Conservation (phyloP, 2,329 filamentous ascomycete species). For the Corinectria fuckeliana region DNA sequence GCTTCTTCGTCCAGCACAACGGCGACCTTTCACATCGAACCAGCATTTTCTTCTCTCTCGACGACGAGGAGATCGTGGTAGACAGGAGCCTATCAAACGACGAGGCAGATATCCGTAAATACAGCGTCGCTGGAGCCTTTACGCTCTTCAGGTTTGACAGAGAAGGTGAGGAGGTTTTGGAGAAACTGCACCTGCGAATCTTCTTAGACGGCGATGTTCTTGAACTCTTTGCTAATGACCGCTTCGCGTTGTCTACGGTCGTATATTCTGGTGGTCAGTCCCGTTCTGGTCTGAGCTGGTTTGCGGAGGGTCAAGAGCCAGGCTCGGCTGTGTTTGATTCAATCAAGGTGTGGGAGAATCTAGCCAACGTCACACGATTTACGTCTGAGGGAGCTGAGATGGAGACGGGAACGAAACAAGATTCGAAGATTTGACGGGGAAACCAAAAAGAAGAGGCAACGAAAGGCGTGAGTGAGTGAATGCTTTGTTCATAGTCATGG, state of each 20-base stretch:
- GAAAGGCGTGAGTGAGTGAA: too few relatives aligned
- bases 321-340: constrained; percentile 28
- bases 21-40: constrained; percentile 42
- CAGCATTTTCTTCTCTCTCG: constrained; percentile 46
- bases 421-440: too few relatives aligned
- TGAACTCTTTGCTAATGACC: constrained; percentile 38
- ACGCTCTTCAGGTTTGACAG: constrained; percentile 48
- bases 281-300: constrained; percentile 35
- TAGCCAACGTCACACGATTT: neutral
- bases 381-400: neutral
- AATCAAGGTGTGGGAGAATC: constrained; percentile 32
- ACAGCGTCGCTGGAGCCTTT: constrained; percentile 48
- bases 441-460: too few relatives aligned
- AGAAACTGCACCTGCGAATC: constrained; percentile 30
- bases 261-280: constrained; percentile 28
- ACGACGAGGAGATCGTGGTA: constrained; percentile 49
- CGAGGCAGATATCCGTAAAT: constrained; percentile 45
- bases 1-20: constrained; percentile 37
- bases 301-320: constrained; percentile 21
- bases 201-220: constrained; percentile 37
- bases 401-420: neutral
- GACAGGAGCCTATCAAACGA: constrained; percentile 43
- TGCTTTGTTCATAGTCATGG: too few relatives aligned
- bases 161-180: constrained; percentile 21
- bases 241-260: constrained; percentile 38